These are phyloP conservation scores for Schrenkiella parvula DNA, from an alignment of 345 rosid species.

Conservation along the genomic window DNA sequence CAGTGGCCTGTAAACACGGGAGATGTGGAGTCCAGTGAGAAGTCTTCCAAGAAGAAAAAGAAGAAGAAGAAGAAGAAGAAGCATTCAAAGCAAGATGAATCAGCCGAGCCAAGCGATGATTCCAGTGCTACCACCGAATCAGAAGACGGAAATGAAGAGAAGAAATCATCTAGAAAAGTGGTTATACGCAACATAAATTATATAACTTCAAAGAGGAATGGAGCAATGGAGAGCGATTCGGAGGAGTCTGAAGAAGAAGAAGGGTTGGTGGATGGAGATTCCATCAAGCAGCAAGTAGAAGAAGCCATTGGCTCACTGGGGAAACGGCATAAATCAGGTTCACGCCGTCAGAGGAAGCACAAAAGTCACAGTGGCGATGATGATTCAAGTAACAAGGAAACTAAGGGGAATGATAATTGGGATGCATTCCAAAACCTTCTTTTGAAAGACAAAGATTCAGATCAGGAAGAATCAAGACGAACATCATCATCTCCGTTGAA, in stretches of 20 bases:
- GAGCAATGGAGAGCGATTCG: slow-evolving; percentile 46
- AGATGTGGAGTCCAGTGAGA: slow-evolving; percentile 56
- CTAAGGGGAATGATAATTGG: slow-evolving; percentile 59
- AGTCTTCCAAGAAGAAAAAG: slow-evolving; percentile 57
- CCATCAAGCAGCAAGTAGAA: slow-evolving; percentile 75
- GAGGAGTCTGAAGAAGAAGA: slow-evolving; percentile 63
- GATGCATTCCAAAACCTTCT: slow-evolving; percentile 85
- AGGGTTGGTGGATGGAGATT: slow-evolving; percentile 57
- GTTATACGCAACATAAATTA: slow-evolving; percentile 95
- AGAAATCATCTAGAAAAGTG: slow-evolving; percentile 77
- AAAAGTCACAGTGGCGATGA: slow-evolving; percentile 33
- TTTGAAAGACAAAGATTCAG: slow-evolving; percentile 52
- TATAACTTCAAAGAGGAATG: slow-evolving; percentile 78
- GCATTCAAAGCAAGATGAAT: slow-evolving; percentile 49
- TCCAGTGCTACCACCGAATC: slow-evolving; percentile 31
- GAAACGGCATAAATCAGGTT: slow-evolving; percentile 55
- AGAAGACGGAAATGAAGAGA: slow-evolving; percentile 46
- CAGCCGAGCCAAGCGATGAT: slow-evolving; percentile 39
- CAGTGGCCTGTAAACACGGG: slow-evolving; percentile 74
- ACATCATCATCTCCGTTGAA: slow-evolving; percentile 30
- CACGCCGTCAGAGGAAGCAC: slow-evolving; percentile 50
- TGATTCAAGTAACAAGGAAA: slow-evolving; percentile 41
- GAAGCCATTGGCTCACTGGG: slow-evolving; percentile 81
- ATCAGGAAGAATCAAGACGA: slow-evolving; percentile 36
- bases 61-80: slow-evolving; percentile 43